Evolutionary conservation across 148 eudicot species (phyloP).

Genomic region (Rhododendron griersonianum): DNA sequence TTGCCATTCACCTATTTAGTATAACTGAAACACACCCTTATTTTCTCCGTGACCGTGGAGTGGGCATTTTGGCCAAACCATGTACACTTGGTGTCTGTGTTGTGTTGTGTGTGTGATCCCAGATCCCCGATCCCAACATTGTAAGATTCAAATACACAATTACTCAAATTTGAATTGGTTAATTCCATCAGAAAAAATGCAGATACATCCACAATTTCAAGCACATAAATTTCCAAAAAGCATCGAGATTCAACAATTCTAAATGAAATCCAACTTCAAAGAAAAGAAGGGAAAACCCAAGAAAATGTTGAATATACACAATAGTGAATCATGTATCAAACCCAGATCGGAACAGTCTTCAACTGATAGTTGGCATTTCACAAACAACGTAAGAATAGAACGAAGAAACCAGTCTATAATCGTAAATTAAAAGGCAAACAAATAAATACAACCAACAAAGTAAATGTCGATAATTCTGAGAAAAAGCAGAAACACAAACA

Average conservation of each 20-base stretch:
- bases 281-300: neutral
- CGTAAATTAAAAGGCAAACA: neutral
- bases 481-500: neutral
- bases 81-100: neutral
- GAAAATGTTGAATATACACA: neutral
- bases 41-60: neutral
- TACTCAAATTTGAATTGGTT: neutral
- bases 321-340: neutral
- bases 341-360: slow-evolving; percentile 11
- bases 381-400: neutral
- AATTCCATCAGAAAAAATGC: neutral
- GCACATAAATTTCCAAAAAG: neutral
- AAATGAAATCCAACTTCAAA: neutral
- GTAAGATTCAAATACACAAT: neutral
- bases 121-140: neutral
- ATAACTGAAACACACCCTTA: neutral
- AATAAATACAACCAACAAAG: neutral
- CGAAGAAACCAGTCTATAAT: neutral
- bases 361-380: neutral
- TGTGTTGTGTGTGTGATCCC: neutral
- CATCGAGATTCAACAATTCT: neutral
- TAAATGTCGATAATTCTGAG: neutral
- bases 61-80: neutral
- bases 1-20: neutral
- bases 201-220: neutral